These are phyloP conservation scores for Madurella fahalii DNA, from an alignment of 2,329 filamentous ascomycete species.

Conservation along the genomic window DNA sequence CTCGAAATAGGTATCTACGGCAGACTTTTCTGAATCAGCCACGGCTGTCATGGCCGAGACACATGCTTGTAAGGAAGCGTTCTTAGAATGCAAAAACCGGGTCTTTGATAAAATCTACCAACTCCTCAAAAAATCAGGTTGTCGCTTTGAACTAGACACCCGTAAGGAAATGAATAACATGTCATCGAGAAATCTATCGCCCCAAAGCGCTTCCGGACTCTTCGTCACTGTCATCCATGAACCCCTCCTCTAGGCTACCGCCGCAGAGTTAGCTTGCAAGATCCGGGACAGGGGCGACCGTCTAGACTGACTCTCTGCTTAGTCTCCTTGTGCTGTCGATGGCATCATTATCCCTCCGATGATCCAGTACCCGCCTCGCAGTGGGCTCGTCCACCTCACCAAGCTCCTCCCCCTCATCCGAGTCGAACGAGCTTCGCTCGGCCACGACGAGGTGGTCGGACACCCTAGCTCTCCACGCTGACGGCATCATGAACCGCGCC, in stretches of 20 bases:
- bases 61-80: no score
- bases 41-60: no score
- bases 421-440: constrained; percentile 45
- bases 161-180: neutral
- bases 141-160: neutral
- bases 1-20: no score
- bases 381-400: constrained; percentile 54
- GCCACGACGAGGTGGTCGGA: constrained; percentile 39
- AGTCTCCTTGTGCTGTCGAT: constrained; percentile 47
- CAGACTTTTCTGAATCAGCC: no score
- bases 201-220: constrained; percentile 24
- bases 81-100: no score
- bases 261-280: constrained; percentile 8
- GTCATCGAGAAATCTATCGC: neutral
- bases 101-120: no score
- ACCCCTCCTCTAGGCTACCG: constrained; percentile 39
- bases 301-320: constrained; percentile 62
- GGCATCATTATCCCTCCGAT: constrained; percentile 46
- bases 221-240: constrained; percentile 45
- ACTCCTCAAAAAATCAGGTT: neutral
- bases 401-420: constrained; percentile 67
- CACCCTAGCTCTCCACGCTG: constrained; percentile 45
- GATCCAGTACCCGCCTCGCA: constrained; percentile 38
- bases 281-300: neutral
- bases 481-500: constrained; percentile 40